Conservation (phyloP, 169 alveolate species). For the Besnoitia besnoiti region DNA sequence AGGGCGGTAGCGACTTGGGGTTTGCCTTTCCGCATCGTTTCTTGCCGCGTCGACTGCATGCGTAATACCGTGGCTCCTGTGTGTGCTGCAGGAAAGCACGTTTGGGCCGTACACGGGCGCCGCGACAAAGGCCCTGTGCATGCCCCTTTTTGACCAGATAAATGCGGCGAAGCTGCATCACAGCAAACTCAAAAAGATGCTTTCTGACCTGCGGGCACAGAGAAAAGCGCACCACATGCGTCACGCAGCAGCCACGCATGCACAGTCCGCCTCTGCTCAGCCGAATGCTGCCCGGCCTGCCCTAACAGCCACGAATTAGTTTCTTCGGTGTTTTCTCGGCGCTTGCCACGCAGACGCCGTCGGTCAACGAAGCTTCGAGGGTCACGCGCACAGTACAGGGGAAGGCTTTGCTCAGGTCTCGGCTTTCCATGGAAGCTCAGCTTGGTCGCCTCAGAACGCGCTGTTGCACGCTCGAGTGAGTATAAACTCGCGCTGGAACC, state of each 20-base stretch:
- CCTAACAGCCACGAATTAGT: neutral
- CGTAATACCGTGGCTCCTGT: too few relatives aligned
- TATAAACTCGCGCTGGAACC: too few relatives aligned
- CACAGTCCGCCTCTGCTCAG: neutral
- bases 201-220: constrained; percentile 53
- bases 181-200: constrained; percentile 39
- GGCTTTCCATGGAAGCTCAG: too few relatives aligned
- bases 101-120: constrained; percentile 67
- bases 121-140: constrained; percentile 68
- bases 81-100: constrained; percentile 40
- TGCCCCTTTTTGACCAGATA: constrained; percentile 59
- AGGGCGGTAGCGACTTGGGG: too few relatives aligned
- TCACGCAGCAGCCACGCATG: neutral
- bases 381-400: too few relatives aligned
- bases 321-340: neutral
- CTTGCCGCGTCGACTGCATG: too few relatives aligned
- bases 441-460: too few relatives aligned
- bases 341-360: too few relatives aligned
- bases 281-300: neutral
- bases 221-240: constrained; percentile 20
- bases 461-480: too few relatives aligned
- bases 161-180: constrained; percentile 55
- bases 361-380: too few relatives aligned
- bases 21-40: too few relatives aligned
- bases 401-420: too few relatives aligned